Evolutionary conservation across 176 grass and related monocot genomes (phyloP), one percentile per base, ranked within the genome.

Genomic region (Olyra latifolia): DNA sequence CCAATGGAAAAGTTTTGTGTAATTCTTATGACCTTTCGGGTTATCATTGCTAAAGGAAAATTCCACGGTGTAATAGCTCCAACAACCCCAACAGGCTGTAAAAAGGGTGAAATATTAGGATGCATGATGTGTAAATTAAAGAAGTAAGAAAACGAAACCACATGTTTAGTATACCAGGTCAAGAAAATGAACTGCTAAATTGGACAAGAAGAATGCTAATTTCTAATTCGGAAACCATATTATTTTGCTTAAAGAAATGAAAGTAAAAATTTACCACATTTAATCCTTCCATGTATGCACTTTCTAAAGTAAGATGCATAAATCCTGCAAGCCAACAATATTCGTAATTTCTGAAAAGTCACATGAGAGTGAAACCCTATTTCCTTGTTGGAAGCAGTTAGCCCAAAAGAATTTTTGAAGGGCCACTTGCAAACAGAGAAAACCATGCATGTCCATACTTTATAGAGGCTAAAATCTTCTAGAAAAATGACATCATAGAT

Each of bases 51-150:
- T 72, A 98, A 86, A 86, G 96, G 96, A 75, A 98, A 98, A 66
- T 98, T 98, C 96, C 96, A 98, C 44, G 96, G 96, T 32, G 96
- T 95, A 78, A 98, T 95, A 81, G 96, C 96, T 78, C 96, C 96
- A 87, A 98, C 88, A 74, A 98, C 96, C 64, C 96, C 96, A 86
- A 98, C 93, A 84, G 96, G 96, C 92, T 98, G 87, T 58, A 89
- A 8, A 50, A 80, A 55, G 84, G 44, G 39, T 73, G 67, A 8
- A 82, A 75, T 15, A 63, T 53, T 22, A 55, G 82, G 59, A 52
- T 50, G 55, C 7, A 65, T 56, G 65, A 30, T 54, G 59, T 23
- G 19, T 62, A 71, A 69, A 78, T 83, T 68, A 52, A 41, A 59
- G 5, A 53, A 29, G 58, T 42, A 48, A 80, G 15, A 46, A 72